phyloP scores from a whole-genome alignment of 192 early-diverging fungal species.

The Chytriomyces hyalinus region DNA sequence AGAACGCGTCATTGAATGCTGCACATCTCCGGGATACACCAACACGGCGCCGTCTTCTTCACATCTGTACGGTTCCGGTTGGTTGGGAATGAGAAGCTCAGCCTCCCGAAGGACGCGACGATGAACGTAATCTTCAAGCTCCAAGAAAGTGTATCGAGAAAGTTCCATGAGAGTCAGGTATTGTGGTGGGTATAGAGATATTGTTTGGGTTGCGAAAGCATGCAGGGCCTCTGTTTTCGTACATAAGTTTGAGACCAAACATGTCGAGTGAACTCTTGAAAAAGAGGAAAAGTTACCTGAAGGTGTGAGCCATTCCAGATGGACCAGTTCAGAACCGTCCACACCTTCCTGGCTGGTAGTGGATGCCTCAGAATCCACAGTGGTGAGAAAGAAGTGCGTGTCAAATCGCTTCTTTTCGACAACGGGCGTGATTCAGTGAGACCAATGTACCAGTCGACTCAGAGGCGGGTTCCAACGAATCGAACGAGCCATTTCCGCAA shows the following conservation, averaged over 20 bases:
- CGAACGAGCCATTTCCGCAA: slow-evolving; percentile 56
- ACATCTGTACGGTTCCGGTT: slow-evolving; percentile 14
- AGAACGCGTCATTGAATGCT: not conserved
- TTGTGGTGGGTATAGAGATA: slow-evolving; percentile 72
- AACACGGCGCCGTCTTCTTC: slow-evolving; percentile 18
- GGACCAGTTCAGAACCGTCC: slow-evolving; percentile 67
- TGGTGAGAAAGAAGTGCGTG: slow-evolving; percentile 71
- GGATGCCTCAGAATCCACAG: slow-evolving; percentile 51
- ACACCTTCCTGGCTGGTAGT: slow-evolving; percentile 28
- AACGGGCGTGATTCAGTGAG: slow-evolving; percentile 71
- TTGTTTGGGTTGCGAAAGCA: slow-evolving; percentile 19
- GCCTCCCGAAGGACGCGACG: not conserved
- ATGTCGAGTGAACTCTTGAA: slow-evolving; percentile 35
- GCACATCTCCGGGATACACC: slow-evolving; percentile 15
- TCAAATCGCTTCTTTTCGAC: slow-evolving; percentile 64
- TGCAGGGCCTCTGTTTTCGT: not conserved
- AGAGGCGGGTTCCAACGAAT: slow-evolving; percentile 30
- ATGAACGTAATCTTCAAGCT: slow-evolving; percentile 48
- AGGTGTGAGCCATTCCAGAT: slow-evolving; percentile 73
- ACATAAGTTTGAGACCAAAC: too few species aligned
- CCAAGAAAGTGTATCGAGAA: slow-evolving; percentile 51
- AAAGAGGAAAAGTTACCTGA: slow-evolving; percentile 54
- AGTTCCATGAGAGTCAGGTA: slow-evolving; percentile 64
- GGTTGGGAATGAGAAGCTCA: not conserved
- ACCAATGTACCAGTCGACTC: slow-evolving; percentile 61